Evolutionary conservation across 176 grass and related monocot species (phyloP).

Genomic region (Chloris gayana): DNA sequence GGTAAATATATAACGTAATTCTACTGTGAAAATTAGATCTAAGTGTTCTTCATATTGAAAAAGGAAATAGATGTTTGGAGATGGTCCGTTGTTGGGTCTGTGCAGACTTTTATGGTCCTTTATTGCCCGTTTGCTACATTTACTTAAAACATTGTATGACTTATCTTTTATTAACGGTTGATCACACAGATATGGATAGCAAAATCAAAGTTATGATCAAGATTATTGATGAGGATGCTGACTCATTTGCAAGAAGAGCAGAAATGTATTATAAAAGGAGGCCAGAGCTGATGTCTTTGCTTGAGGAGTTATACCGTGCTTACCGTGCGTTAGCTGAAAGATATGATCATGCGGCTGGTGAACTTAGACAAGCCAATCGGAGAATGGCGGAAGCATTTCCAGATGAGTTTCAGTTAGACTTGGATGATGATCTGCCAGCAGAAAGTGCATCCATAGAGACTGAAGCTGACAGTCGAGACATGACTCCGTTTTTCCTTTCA

Average conservation of each 20-base stretch:
- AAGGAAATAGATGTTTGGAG: not conserved
- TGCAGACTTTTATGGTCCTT: not conserved
- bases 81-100: not conserved
- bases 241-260: conserved; percentile 95
- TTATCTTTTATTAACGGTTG: conserved; percentile 27
- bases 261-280: conserved; percentile 97
- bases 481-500: conserved; percentile 61
- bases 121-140: conserved; percentile 26
- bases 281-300: conserved; percentile 87
- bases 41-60: not conserved
- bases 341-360: conserved; percentile 88
- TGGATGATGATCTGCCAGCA: conserved; percentile 75
- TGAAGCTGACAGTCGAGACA: conserved; percentile 50
- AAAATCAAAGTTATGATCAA: conserved; percentile 98
- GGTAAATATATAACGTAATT: conserved; percentile 2
- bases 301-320: conserved; percentile 95
- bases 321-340: conserved; percentile 94
- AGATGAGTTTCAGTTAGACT: conserved; percentile 63
- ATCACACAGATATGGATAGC: conserved; percentile 69
- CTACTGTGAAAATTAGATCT: not conserved
- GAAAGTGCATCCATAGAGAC: conserved; percentile 46
- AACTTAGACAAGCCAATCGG: conserved; percentile 75
- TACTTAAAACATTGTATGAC: conserved; percentile 21
- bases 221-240: conserved; percentile 94
- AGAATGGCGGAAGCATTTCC: conserved; percentile 98